Percentiles rank a stretch among this genome's conserved stretches.
Conservation (phyloP, 768 basidiomycete species). For the Tremella mesenterica region DNA sequence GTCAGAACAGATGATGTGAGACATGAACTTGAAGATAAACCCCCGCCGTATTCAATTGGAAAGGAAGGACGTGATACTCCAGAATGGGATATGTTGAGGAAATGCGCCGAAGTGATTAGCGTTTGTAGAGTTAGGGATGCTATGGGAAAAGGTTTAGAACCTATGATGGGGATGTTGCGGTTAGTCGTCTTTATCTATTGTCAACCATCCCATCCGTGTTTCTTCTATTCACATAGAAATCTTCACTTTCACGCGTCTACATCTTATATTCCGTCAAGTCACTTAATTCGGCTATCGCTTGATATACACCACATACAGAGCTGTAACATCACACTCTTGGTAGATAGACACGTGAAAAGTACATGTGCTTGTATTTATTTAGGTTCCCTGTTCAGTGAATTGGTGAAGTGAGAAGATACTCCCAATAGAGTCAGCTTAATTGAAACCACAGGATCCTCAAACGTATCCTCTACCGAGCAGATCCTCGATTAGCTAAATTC, state of each 20-base stretch:
- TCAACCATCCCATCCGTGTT: neutral
- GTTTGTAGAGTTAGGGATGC: slow-evolving; percentile 73
- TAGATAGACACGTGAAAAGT: too few relatives aligned
- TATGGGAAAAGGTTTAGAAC: slow-evolving; percentile 77
- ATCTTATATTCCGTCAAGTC: too few relatives aligned
- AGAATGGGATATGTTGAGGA: slow-evolving; percentile 27
- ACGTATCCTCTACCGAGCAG: slow-evolving; percentile 62
- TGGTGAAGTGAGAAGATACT: too few relatives aligned
- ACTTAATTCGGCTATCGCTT: too few relatives aligned
- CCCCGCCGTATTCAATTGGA: too few relatives aligned
- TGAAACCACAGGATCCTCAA: slow-evolving; percentile 56
- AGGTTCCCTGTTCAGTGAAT: too few relatives aligned
- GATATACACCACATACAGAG: too few relatives aligned
- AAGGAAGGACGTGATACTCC: slow-evolving; percentile 7
- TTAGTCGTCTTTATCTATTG: slow-evolving; percentile 23
- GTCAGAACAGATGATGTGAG: neutral
- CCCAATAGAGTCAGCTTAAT: neutral
- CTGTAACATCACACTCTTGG: too few relatives aligned
- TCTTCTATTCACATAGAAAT: too few relatives aligned
- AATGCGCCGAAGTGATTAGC: slow-evolving; percentile 58
- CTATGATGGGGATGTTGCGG: slow-evolving; percentile 73
- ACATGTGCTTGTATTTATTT: too few relatives aligned
- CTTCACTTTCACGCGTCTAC: too few relatives aligned
- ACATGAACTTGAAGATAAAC: too few relatives aligned
- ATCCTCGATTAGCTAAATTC: slow-evolving; percentile 59